Evolutionary conservation across 345 rosid species (phyloP), one percentile per base, ranked within the genome.

Genomic region (Garcia nutans): DNA sequence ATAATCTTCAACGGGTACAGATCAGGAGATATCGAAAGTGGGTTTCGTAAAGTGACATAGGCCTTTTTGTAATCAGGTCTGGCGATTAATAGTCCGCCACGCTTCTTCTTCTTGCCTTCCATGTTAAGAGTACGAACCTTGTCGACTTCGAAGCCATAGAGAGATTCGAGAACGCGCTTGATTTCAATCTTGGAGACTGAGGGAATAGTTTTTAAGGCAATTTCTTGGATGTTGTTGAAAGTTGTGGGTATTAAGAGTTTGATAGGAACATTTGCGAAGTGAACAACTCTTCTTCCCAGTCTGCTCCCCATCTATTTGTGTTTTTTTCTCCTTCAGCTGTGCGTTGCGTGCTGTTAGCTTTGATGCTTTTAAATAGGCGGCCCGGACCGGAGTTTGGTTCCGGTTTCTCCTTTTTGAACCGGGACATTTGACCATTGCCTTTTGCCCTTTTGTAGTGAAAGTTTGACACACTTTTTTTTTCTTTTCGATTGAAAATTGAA

Each of bases 51-150:
- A 0, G 94, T 92, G 37, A 93, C 88, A 77, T 90, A 96, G 42
- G 98, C 97, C 83, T 93, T 93, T 86, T 96, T 96, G 82, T 92
- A 96, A 71, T 92, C 97, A 45, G 98, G 96, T 64, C 88, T 88
- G 6, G 95, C 97, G 72, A 89, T 76, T 23, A 93, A 73, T 7
- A 92, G 6, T 0, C 99, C 98, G 0, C 97, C 93, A 54, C 93
- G 88, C 80, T 89, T 90, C 95, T 86, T 92, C 87, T 91, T 92
- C 89, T 89, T 90, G 64, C 98, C 97, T 23, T 92, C 97, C 97
- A 92, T 89, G 94, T 92, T 93, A n/a, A 93, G 89, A 1, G 97
- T 93, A 17, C 84, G 87, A 76, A 96, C 97, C 76, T 93, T 85
- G 5, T 88, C 97, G 58, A 93, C 92, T 9, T 92, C 91, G 89